Evolutionary conservation across 2,329 filamentous ascomycete genomes (phyloP).

Genomic region (Sporothrix inflata): DNA sequence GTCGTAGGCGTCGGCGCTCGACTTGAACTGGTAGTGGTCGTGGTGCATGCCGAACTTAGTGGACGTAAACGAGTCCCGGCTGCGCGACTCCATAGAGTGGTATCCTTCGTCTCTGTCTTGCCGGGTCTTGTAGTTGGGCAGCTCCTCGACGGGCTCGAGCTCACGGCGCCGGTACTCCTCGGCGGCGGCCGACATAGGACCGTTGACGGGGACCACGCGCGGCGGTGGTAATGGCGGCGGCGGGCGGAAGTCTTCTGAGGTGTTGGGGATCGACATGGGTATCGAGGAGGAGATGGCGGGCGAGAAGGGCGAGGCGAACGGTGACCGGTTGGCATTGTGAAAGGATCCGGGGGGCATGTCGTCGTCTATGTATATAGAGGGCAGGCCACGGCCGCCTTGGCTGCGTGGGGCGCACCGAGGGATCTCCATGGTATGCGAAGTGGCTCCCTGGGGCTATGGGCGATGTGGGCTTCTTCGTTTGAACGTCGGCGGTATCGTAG

Average conservation of each 20-base stretch:
- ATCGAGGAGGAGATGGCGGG: slow-evolving; percentile 39
- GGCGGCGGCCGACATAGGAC: slow-evolving; percentile 32
- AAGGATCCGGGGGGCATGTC: slow-evolving; percentile 30
- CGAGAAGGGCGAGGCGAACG: slow-evolving; percentile 38
- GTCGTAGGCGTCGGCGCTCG: slow-evolving; percentile 53
- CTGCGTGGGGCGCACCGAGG: slow-evolving; percentile 29
- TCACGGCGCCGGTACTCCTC: slow-evolving; percentile 32
- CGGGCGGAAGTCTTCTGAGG: slow-evolving; percentile 40
- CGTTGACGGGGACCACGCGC: slow-evolving; percentile 39
- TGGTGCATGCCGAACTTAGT: slow-evolving; percentile 55
- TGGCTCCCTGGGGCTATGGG: neutral
- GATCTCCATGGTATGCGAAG: slow-evolving; percentile 33
- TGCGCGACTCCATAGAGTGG: slow-evolving; percentile 33
- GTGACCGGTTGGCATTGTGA: slow-evolving; percentile 23
- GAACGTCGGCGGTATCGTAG: slow-evolving; percentile 1
- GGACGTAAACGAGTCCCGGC: slow-evolving; percentile 32
- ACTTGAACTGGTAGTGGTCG: slow-evolving; percentile 53
- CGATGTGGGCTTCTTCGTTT: slow-evolving; percentile 6
- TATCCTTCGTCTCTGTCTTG: slow-evolving; percentile 36
- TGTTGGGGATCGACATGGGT: slow-evolving; percentile 45
- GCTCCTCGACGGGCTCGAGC: slow-evolving; percentile 30
- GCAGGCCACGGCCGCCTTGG: slow-evolving; percentile 30
- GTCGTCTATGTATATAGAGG: slow-evolving; percentile 36
- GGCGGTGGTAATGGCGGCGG: slow-evolving; percentile 46
- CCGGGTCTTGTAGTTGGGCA: slow-evolving; percentile 36